Percentiles rank a stretch among this genome's conserved stretches.
phyloP scores from a whole-genome alignment of 768 basidiomycete genomes.

The Russula brevipes region DNA sequence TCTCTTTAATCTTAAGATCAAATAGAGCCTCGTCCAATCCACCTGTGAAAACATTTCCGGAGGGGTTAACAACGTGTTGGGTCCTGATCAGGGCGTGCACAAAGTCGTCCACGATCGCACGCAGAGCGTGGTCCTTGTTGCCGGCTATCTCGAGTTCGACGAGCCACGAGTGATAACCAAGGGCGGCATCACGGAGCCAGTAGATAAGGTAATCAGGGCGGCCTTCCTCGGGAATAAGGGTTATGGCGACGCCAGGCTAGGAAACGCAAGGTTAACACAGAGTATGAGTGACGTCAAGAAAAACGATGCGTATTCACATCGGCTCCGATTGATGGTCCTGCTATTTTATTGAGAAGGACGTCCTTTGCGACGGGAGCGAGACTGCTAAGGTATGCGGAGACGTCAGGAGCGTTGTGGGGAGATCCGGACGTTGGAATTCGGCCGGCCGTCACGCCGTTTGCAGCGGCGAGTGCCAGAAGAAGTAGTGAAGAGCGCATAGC shows the following conservation, averaged over 20 bases:
- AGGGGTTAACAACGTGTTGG: slow-evolving; percentile 9
- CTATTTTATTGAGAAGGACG: neutral
- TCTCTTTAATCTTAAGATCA: neutral
- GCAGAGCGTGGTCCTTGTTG: neutral
- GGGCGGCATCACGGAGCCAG: slow-evolving; percentile 15
- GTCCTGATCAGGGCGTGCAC: slow-evolving; percentile 5
- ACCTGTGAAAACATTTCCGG: slow-evolving; percentile 1
- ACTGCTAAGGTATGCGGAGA: neutral
- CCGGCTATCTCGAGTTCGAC: slow-evolving; percentile 2
- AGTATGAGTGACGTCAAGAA: too few species aligned
- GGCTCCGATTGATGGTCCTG: slow-evolving; percentile 7
- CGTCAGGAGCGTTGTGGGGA: neutral
- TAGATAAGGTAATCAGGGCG: slow-evolving; percentile 10
- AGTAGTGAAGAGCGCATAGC: neutral
- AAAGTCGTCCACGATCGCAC: slow-evolving; percentile 10
- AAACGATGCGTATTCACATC: slow-evolving; percentile 1
- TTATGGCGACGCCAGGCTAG: slow-evolving; percentile 14
- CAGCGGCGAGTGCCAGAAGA: slow-evolving; percentile 1
- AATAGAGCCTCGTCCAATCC: slow-evolving; percentile 18
- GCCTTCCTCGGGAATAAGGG: slow-evolving; percentile 1
- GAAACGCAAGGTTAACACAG: neutral
- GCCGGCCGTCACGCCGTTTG: neutral
- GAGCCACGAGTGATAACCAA: slow-evolving; percentile 9
- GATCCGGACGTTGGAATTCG: neutral
- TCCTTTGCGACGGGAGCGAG: slow-evolving; percentile 6